Evolutionary conservation across 1,139 yeast genomes (phyloP).

Genomic region (Candida albicans): DNA sequence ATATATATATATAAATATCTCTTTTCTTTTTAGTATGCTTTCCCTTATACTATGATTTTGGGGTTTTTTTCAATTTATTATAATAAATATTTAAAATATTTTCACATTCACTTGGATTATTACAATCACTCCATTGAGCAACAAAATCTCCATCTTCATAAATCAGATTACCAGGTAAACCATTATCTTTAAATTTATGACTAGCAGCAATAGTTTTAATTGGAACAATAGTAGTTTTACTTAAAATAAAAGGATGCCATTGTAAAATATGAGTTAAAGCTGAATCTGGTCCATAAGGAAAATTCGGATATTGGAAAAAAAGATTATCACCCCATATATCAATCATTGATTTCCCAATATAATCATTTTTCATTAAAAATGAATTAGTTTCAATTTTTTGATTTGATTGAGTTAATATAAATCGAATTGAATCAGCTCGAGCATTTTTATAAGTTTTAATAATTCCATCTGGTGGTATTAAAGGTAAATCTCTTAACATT

Average conservation of each 20-base stretch:
- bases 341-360: conserved; percentile 61
- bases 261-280: conserved; percentile 82
- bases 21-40: no score
- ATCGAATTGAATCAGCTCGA: conserved; percentile 51
- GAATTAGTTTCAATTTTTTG: conserved; percentile 63
- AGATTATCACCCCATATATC: conserved; percentile 78
- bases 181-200: conserved; percentile 24
- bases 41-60: conserved; percentile 8
- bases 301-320: conserved; percentile 62
- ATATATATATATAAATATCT: no score
- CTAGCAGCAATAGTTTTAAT: conserved; percentile 40
- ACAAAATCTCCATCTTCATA: conserved; percentile 65
- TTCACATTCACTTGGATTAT: conserved; percentile 49
- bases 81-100: conserved; percentile 42
- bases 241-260: conserved; percentile 86
- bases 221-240: conserved; percentile 74
- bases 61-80: conserved; percentile 15
- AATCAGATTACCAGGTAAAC: conserved; percentile 27
- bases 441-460: conserved; percentile 68
- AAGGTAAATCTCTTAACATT: conserved; percentile 64
- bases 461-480: conserved; percentile 65
- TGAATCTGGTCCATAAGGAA: conserved; percentile 59
- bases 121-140: conserved; percentile 60
- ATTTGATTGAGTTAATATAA: conserved; percentile 68
- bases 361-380: conserved; percentile 65